Evolutionary conservation across 441 rosid species (phyloP), one percentile per base, ranked within the genome.

Genomic region (Corymbia calophylla): DNA sequence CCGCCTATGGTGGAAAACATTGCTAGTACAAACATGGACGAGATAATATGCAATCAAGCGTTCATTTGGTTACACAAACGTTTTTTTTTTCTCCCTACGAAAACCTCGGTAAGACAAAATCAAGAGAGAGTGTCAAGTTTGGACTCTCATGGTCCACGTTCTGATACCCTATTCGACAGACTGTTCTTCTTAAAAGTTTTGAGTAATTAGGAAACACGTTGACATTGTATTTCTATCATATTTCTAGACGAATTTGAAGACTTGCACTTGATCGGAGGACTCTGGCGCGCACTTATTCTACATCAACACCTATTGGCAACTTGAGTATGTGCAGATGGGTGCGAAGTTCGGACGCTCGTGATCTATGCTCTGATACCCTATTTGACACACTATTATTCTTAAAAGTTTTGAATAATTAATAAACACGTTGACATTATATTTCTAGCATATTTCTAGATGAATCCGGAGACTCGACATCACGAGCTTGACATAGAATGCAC

Each of bases 1-100:
- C 47, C 19, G 21, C 62, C 0, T 12, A 32, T 9, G 80, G 80
- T 17, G 32, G 47, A 32, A 68, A 68, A 32, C 47, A 18, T 1
- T n/a, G 21, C 0, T n/a, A n/a, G 11, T 2, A 15, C 3, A 0
- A n/a, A 64, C 73, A n/a, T 64, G 11, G 39, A 64, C 8, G 73
- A n/a, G 6, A 64, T 5, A 7, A 66, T 16, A 66, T 9, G 18
- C 5, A 4, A 66, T n/a, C 19, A 6, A 68, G 14, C 12, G 47
- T 9, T 25, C 14, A 18, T 32, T 25, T 18, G 2, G 17, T 32
- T 18, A 32, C 16, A 21, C 8, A 3, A 19, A 11, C 25, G 8
- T 39, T 11, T 10, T 73, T 2, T 0, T 11, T 5, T 73, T 70
- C 4, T 27, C 16, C 21, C 49, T 6, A 7, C 4, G 2, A 32